Conservation (phyloP, 108 stramenopile species). For the Fragilaria radians region DNA sequence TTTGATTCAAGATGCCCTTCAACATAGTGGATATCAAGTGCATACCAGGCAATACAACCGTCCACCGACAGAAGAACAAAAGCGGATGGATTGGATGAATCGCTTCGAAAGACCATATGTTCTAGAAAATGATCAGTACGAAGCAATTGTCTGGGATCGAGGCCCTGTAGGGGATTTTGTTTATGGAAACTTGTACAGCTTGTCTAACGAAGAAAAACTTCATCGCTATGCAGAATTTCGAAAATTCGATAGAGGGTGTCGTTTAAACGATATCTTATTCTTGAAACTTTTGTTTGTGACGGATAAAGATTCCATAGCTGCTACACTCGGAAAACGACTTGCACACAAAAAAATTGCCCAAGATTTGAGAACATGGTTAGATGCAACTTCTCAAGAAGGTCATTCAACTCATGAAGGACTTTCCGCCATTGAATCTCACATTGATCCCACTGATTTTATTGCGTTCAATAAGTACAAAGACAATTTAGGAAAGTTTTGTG, state of each 20-base stretch:
- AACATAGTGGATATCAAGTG: constrained; percentile 48
- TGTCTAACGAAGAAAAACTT: constrained; percentile 25
- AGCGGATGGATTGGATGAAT: constrained; percentile 67
- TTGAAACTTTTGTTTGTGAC: constrained; percentile 67
- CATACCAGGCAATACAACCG: constrained; percentile 61
- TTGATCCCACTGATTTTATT: constrained; percentile 78
- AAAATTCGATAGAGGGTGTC: constrained; percentile 49
- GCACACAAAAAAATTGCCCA: constrained; percentile 72
- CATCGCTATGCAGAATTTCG: constrained; percentile 58
- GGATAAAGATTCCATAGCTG: constrained; percentile 58
- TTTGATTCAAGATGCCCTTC: constrained; percentile 42
- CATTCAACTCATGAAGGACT: constrained; percentile 30
- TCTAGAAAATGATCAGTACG: constrained; percentile 12
- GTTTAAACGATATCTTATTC: constrained; percentile 52
- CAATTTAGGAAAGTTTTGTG: constrained; percentile 50
- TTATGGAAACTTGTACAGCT: constrained; percentile 41
- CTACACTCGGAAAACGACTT: constrained; percentile 63
- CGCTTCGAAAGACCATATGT: constrained; percentile 53
- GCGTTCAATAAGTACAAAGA: constrained; percentile 67
- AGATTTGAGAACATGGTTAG: constrained; percentile 57
- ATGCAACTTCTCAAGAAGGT: neutral
- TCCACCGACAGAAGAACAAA: constrained; percentile 67
- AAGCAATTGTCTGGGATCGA: constrained; percentile 6
- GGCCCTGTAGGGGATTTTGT: constrained; percentile 20
- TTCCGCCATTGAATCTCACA: constrained; percentile 57